phyloP scores from a whole-genome alignment of 352 stramenopile genomes.

The Pythium aphanidermatum region DNA sequence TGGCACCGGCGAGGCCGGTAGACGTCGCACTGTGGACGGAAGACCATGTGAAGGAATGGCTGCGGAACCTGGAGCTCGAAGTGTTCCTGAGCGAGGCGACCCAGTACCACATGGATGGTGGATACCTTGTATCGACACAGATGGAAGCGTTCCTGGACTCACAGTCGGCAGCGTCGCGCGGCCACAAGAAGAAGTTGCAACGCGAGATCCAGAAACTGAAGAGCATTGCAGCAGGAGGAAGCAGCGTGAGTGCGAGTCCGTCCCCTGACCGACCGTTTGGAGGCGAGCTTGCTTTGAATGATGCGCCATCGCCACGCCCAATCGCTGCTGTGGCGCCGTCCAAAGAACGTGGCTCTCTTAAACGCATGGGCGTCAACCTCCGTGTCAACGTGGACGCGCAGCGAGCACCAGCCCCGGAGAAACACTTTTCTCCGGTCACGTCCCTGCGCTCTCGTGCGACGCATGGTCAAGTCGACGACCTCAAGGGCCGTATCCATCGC shows the following conservation, averaged over 20 bases:
- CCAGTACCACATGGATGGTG: slow-evolving; percentile 39
- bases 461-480: slow-evolving; percentile 29
- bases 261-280: too few species aligned
- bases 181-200: slow-evolving; percentile 73
- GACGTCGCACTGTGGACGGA: slow-evolving; percentile 8
- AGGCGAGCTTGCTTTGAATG: too few species aligned
- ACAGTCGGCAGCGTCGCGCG: slow-evolving; percentile 40
- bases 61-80: slow-evolving; percentile 49
- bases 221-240: slow-evolving; percentile 5
- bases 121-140: slow-evolving; percentile 29
- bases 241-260: too few species aligned
- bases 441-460: slow-evolving; percentile 25
- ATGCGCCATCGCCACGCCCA: too few species aligned
- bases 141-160: slow-evolving; percentile 57
- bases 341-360: slow-evolving; percentile 22
- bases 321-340: not conserved
- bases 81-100: slow-evolving; percentile 45
- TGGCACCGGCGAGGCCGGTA: not conserved
- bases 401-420: slow-evolving; percentile 8
- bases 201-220: slow-evolving; percentile 77
- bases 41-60: slow-evolving; percentile 49
- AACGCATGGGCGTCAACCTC: slow-evolving; percentile 44
- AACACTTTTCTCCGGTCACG: slow-evolving; percentile 40
- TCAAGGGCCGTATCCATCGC: slow-evolving; percentile 20
- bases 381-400: slow-evolving; percentile 44